Base-by-base conservation (phyloP, 192 early-diverging fungal species). In the Gryganskiella cystojenkinii region DNA sequence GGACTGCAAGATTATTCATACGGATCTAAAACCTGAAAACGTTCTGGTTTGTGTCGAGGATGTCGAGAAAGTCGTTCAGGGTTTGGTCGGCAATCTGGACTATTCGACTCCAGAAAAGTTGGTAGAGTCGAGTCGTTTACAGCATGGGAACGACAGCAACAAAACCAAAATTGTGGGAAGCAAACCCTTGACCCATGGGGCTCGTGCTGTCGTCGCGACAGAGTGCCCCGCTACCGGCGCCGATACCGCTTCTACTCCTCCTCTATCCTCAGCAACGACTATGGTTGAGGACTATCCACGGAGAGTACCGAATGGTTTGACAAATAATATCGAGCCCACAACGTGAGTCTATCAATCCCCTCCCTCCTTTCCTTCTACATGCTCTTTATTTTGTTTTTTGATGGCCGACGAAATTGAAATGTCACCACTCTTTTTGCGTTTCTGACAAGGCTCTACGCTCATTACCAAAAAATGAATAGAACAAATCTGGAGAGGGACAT, bases 21-120 rank as follows among this genome's bases (percentile, higher is more conserved):
- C 98, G 0, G 98, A 99, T 80, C 79, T 99, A 44, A 99, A 99
- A 68, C 98, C 96, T 13, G 98, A 99, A 81, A 99, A 99, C 76
- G 92, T 98, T 5, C 86, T 99, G 8, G 92, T 97, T n/a, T 95
- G 93, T 63, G 89, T 99, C 34, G 90, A 91, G 45, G 86, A 98
- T 63, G 94, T 96, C 3, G 93, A 95, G 27, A 86, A 92, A 8
- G 89, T 93, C 4, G 84, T 96, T 28, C 82, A 84, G 55, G 81
- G 45, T 11, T 66, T 78, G n/a, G 25, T 69, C 34, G 52, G 44
- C 27, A 84, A 68, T 30, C 83, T 19, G 82, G 87, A 43, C 61
- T 86, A 56, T 34, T 67, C 55, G 52, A 50, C 66, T 50, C 45
- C 73, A 42, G 31, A 51, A 50, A 24, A 55, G 3, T 31, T 61